A percentile compares a stretch with the other conserved stretches of the same genome.
phyloP scores from a whole-genome alignment of 2,329 filamentous ascomycete species.

The Pseudocercospora ulei region DNA sequence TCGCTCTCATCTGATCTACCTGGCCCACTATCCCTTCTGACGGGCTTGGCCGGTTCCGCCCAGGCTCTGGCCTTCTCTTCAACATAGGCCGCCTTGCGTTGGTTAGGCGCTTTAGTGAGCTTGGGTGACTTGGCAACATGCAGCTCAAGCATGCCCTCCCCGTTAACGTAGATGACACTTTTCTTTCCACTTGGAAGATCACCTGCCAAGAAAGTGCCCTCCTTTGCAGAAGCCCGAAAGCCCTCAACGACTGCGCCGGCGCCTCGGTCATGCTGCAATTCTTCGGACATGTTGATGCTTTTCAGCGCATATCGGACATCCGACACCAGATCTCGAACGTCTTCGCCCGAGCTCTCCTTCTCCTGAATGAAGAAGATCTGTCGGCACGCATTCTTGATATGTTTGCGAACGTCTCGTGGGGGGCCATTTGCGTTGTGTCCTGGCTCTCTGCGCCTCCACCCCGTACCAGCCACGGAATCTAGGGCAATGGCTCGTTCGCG shows the following conservation, averaged over 20 bases:
- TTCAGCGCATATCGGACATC: slow-evolving; percentile 14
- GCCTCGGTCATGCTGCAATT: slow-evolving; percentile 18
- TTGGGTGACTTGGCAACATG: slow-evolving; percentile 6
- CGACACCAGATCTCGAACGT: slow-evolving; percentile 14
- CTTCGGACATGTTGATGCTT: slow-evolving; percentile 15
- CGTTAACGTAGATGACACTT: slow-evolving; percentile 17
- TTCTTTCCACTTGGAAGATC: slow-evolving; percentile 9
- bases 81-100: background rate
- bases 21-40: background rate
- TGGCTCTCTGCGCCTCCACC: background rate
- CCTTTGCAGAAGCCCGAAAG: slow-evolving; percentile 17
- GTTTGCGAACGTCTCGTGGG: slow-evolving; percentile 9
- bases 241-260: slow-evolving; percentile 18
- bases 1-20: slow-evolving; percentile 15
- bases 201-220: slow-evolving; percentile 18
- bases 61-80: slow-evolving; percentile 1
- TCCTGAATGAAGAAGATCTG: slow-evolving; percentile 19
- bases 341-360: slow-evolving; percentile 17
- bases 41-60: background rate
- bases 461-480: background rate
- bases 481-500: slow-evolving; percentile 1
- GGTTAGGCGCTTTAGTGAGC: background rate
- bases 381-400: slow-evolving; percentile 20
- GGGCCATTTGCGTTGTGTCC: background rate
- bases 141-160: slow-evolving; percentile 15